A percentile compares a stretch with the other conserved stretches of the same genome.
Conservation (phyloP, 345 rosid species). For the Bruguiera parviflora region DNA sequence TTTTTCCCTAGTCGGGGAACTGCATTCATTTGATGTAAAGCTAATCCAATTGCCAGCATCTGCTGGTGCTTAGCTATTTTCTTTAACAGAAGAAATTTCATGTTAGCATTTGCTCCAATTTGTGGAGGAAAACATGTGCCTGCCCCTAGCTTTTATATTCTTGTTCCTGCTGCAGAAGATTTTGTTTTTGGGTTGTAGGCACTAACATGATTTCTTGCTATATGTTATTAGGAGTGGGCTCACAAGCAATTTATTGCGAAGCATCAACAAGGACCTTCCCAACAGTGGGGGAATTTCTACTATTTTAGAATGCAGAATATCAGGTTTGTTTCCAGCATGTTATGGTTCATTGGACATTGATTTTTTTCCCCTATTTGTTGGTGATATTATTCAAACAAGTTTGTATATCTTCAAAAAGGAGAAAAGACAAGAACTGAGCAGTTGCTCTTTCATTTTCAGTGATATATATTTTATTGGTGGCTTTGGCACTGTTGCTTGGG, state of each 20-base stretch:
- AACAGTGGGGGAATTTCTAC: conserved; percentile 96
- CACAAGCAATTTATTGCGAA: conserved; percentile 82
- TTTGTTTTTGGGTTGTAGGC: neutral
- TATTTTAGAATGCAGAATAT: conserved; percentile 92
- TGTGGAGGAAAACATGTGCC: neutral
- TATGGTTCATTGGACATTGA: neutral
- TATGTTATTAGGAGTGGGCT: conserved; percentile 79
- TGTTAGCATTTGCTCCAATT: neutral
- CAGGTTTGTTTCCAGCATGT: conserved; percentile 47
- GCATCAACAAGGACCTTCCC: conserved; percentile 90
- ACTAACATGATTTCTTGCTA: conserved; percentile 5
- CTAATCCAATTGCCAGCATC: neutral
- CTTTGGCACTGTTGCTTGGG: conserved; percentile 98
- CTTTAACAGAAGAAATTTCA: too few relatives aligned
- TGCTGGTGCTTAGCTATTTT: too few relatives aligned
- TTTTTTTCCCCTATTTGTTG: neutral
- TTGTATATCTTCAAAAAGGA: too few relatives aligned
- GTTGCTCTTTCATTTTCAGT: conserved; percentile 30
- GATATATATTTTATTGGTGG: conserved; percentile 99
- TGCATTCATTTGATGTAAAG: neutral
- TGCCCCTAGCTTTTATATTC: neutral
- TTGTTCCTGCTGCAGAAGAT: conserved; percentile 1
- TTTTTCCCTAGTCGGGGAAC: too few relatives aligned
- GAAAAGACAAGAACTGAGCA: too few relatives aligned
- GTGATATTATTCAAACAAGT: too few relatives aligned